phyloP scores from a whole-genome alignment of 345 rosid species.

The Boechera retrofracta region DNA sequence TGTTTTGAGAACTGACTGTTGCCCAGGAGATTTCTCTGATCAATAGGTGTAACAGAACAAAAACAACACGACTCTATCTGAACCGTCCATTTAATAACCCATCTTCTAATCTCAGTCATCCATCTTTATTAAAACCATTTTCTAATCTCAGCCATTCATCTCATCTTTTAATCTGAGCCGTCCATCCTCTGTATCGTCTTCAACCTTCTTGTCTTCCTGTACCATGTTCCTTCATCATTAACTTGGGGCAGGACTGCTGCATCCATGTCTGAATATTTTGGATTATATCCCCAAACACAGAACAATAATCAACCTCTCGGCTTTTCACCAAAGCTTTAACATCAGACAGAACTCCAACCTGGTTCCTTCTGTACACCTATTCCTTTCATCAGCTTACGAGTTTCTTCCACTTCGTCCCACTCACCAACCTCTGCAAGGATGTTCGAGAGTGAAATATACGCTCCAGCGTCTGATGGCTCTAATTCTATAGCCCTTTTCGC shows the following conservation, averaged over 20 bases:
- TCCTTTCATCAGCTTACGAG: constrained; percentile 65
- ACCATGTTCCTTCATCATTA: not conserved
- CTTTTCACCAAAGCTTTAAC: constrained; percentile 6
- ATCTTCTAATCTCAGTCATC: no score
- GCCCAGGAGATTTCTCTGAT: not conserved
- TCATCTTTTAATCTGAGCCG: no score
- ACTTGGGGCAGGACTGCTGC: constrained; percentile 1
- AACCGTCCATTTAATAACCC: no score
- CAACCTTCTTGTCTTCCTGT: no score
- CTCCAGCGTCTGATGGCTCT: constrained; percentile 63
- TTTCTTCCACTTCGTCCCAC: constrained; percentile 70
- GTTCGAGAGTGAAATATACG: constrained; percentile 74
- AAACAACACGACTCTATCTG: no score
- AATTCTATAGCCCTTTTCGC: constrained; percentile 61
- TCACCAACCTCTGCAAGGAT: constrained; percentile 75
- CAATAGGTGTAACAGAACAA: not conserved
- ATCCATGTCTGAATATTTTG: constrained; percentile 22
- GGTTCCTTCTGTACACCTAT: constrained; percentile 62
- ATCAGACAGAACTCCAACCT: constrained; percentile 70
- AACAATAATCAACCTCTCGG: constrained; percentile 9
- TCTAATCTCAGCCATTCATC: no score
- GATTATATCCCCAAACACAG: not conserved
- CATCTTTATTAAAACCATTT: no score
- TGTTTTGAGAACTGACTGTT: not conserved
- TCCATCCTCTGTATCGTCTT: no score